Base-by-base conservation (phyloP, 2,329 filamentous ascomycete species). In the Eutypa lata region DNA sequence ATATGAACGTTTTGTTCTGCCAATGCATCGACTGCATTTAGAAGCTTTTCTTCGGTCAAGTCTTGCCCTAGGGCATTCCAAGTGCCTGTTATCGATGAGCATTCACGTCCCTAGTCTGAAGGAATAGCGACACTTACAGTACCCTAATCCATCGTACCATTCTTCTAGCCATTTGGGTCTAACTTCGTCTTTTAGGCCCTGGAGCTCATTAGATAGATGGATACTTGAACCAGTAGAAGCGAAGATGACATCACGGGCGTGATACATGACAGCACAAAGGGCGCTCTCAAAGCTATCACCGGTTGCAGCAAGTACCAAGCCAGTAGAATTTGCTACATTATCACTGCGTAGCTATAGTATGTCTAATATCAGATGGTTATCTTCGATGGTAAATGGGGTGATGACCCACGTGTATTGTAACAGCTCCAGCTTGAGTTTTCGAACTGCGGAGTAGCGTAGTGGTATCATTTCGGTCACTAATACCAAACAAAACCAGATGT, bases 71-170 rank as follows among this genome's bases (percentile, higher is more conserved):
- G 77, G 0, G 86, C 89, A 65, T 97, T 99, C 94, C 94, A 99
- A 1, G 94, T 99, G 68, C 82, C 82, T 84, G 37, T 14, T 22
- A 18, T 28, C 7, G 48, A 62, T 49, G 60, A 50, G 8, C 21
- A 24, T n/a, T 11, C 8, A 40, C 24, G 11, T 14, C 21, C 13
- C 14, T 14, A 7, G 21, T 14, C 18, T 18, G 13, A 11, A 22
- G n/a, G 33, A 37, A 16, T 13, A 3, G 14, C 38, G 19, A 18
- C 19, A 18, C 48, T 68, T 63, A 83, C 94, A 99, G 67, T 94
- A 99, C 0, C 91, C 90, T 37, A 99, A 75, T 0, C 91, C 91
- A 68, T 97, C 94, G 65, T 92, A 92, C 91, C 92, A 97, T 54
- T 89, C 84, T 57, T 94, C 85, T 47, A 90, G 74, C 91, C 91